Percentiles rank a stretch among this genome's conserved stretches.
These are phyloP conservation scores for Plantago lanceolata DNA, from an alignment of 305 asterid genomes.

Conservation along the genomic window DNA sequence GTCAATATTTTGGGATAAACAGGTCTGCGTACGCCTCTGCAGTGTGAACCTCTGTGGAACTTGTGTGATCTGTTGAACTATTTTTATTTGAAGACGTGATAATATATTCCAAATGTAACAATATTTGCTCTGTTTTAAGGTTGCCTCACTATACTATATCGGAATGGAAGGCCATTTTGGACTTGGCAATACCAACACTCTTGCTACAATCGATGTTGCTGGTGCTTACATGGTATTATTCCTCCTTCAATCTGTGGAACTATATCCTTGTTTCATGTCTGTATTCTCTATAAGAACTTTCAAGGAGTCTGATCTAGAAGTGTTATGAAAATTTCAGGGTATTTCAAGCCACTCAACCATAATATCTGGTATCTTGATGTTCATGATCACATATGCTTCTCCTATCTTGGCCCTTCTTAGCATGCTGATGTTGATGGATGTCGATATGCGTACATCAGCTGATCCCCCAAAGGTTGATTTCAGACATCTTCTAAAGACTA, in stretches of 20 bases:
- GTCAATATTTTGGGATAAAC: too few relatives aligned
- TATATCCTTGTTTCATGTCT: conserved; percentile 12
- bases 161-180: conserved; percentile 95
- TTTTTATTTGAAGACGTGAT: too few relatives aligned
- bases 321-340: conserved; percentile 49
- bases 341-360: conserved; percentile 80
- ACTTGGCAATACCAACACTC: conserved; percentile 90
- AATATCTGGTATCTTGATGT: conserved; percentile 79
- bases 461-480: conserved; percentile 27
- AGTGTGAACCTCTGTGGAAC: too few relatives aligned
- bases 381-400: conserved; percentile 80
- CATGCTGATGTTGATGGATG: conserved; percentile 51
- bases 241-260: conserved; percentile 12
- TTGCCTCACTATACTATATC: conserved; percentile 68
- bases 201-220: conserved; percentile 92
- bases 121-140: conserved; percentile 33
- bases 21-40: too few relatives aligned
- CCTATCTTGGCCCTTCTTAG: conserved; percentile 68
- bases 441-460: conserved; percentile 27
- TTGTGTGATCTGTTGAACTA: too few relatives aligned
- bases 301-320: conserved; percentile 23
- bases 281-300: conserved; percentile 14
- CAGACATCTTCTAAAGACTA: conserved; percentile 44
- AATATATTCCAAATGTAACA: too few relatives aligned
- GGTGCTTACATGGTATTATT: conserved; percentile 75